Conservation (phyloP, 2,329 filamentous ascomycete genomes). For the Cytospora piceicola region DNA sequence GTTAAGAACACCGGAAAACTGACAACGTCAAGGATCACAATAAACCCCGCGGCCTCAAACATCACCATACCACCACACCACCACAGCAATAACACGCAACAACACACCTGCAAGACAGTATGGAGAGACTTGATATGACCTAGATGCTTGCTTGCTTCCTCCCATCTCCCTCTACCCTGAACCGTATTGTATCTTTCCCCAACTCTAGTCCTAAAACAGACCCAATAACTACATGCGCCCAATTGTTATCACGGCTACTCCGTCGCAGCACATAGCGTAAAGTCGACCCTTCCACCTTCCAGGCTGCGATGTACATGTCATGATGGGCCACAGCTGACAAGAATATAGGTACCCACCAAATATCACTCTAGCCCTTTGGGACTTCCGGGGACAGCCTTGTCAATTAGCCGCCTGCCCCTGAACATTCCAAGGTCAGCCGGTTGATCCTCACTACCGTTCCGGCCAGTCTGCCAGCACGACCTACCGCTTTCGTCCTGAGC, state of each 20-base stretch:
- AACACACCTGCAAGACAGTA: neutral
- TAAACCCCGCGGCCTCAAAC: neutral
- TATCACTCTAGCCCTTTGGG: neutral
- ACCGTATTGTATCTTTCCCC: neutral
- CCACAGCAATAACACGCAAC: neutral
- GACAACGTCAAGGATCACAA: neutral
- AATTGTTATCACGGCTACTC: neutral
- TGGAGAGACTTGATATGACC: neutral
- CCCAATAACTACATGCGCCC: neutral
- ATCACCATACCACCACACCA: neutral
- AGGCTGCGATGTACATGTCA: neutral
- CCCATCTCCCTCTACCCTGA: neutral
- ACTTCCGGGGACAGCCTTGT: neutral
- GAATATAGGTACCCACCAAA: neutral
- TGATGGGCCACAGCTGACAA: neutral
- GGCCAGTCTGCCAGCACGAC: neutral
- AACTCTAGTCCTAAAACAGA: neutral
- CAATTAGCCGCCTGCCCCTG: neutral
- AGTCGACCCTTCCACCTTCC: neutral
- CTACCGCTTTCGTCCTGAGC: constrained; percentile 15
- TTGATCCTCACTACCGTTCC: no score
- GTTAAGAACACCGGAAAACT: neutral
- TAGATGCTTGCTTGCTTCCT: neutral
- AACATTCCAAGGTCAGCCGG: no score
- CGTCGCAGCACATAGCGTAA: neutral